These are phyloP conservation scores for Coemansia sp. DNA, from an alignment of 192 early-diverging fungal species.

Conservation along the genomic window DNA sequence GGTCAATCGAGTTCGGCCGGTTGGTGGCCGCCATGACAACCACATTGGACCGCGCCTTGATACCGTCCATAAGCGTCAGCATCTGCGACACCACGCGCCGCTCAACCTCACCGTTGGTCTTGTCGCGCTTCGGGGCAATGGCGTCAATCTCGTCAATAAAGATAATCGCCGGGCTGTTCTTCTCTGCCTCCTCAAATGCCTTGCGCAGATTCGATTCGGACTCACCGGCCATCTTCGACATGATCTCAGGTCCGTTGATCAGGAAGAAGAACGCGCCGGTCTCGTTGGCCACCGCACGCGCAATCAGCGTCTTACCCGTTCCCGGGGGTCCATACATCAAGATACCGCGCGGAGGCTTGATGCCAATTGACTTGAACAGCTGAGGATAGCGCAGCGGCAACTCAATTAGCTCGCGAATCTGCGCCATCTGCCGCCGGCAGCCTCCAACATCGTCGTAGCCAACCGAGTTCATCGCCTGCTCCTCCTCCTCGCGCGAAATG, in stretches of 20 bases:
- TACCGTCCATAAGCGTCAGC: conserved; percentile 97
- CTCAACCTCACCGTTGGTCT: conserved; percentile 98
- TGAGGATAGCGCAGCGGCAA: conserved; percentile 97
- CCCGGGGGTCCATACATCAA: conserved; percentile 98
- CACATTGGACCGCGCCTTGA: conserved; percentile 95
- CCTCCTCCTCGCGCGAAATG: conserved; percentile 98
- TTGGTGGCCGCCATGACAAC: conserved; percentile 99
- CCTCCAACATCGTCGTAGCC: conserved; percentile 99
- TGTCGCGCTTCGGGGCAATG: conserved; percentile 99
- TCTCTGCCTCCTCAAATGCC: conserved; percentile 98
- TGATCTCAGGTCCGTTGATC: conserved; percentile 99
- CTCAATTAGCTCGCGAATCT: conserved; percentile 98
- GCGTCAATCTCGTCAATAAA: conserved; percentile 99
- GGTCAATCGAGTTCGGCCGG: conserved; percentile 97
- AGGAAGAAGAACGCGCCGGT: conserved; percentile 99
- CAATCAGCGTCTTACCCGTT: conserved; percentile 99
- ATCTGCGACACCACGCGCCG: conserved; percentile 98
- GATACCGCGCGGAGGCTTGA: conserved; percentile 98
- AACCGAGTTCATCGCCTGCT: conserved; percentile 85
- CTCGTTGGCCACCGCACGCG: conserved; percentile 98
- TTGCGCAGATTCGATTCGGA: conserved; percentile 96
- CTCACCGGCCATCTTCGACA: conserved; percentile 99
- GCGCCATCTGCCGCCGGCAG: conserved; percentile 96
- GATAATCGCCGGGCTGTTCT: conserved; percentile 95
- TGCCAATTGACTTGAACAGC: conserved; percentile 97